These are phyloP conservation scores for Phaeophleospora eucalypticola DNA, from an alignment of 2,329 filamentous ascomycete species.

Conservation along the genomic window DNA sequence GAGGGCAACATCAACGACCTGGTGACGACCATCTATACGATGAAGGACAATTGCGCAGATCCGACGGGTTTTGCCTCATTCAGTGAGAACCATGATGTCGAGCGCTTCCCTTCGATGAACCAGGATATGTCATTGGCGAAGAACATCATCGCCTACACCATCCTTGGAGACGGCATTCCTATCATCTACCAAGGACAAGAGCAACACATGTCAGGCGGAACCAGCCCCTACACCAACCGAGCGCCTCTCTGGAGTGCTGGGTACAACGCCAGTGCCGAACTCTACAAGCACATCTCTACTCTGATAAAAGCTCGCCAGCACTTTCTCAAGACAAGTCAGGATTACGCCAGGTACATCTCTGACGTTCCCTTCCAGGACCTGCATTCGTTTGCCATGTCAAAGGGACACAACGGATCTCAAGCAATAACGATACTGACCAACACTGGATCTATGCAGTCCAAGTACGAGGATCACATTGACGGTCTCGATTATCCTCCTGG, in stretches of 20 bases:
- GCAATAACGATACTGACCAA: constrained; percentile 46
- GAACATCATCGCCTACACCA: constrained; percentile 37
- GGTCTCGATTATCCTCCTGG: constrained; percentile 29
- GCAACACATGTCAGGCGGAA: constrained; percentile 37
- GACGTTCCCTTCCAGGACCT: constrained; percentile 43
- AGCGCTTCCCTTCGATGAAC: constrained; percentile 37
- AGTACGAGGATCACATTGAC: constrained; percentile 33
- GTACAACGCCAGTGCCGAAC: constrained; percentile 38
- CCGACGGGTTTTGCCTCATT: constrained; percentile 37
- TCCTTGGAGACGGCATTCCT: constrained; percentile 42
- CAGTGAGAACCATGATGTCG: constrained; percentile 41
- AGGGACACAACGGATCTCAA: constrained; percentile 37
- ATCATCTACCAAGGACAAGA: constrained; percentile 43
- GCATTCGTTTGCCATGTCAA: constrained; percentile 44
- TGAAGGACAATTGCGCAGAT: constrained; percentile 36
- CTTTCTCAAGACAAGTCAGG: constrained; percentile 36
- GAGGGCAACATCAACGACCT: constrained; percentile 38
- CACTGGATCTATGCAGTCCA: constrained; percentile 34
- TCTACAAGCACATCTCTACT: constrained; percentile 39
- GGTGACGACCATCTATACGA: constrained; percentile 31
- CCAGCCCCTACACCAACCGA: constrained; percentile 32
- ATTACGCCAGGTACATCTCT: constrained; percentile 42
- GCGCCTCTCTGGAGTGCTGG: constrained; percentile 37
- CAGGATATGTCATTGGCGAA: constrained; percentile 35
- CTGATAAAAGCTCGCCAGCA: constrained; percentile 43